Evolutionary conservation across 2,329 filamentous ascomycete species (phyloP).

Genomic region (Rhinocladiella similis): DNA sequence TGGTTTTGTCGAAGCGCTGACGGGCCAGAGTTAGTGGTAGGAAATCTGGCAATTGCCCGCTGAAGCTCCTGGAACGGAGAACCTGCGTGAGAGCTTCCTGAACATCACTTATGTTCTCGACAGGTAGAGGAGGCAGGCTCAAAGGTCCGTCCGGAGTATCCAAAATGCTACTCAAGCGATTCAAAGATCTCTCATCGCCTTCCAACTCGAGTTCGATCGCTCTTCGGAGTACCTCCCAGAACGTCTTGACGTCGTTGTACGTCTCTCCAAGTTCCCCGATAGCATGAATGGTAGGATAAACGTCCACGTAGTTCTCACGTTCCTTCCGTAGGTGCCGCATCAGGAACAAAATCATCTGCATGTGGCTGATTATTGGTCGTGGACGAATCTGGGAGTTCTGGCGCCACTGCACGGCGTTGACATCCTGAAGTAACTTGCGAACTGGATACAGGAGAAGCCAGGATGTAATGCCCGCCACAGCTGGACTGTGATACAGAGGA

Average conservation of each 20-base stretch:
- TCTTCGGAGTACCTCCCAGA: conserved; percentile 55
- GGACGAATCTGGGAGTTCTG: conserved; percentile 48
- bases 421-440: conserved; percentile 54
- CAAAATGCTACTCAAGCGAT: conserved; percentile 47
- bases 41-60: conserved; percentile 45
- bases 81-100: conserved; percentile 33
- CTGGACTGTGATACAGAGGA: conserved; percentile 45
- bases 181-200: conserved; percentile 42
- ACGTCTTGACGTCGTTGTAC: conserved; percentile 55
- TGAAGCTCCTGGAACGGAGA: conserved; percentile 7
- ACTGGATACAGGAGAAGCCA: conserved; percentile 63
- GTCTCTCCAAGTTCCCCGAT: conserved; percentile 44
- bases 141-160: conserved; percentile 37
- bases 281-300: conserved; percentile 42
- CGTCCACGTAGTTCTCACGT: conserved; percentile 40
- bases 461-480: conserved; percentile 57
- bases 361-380: conserved; percentile 51
- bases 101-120: conserved; percentile 39
- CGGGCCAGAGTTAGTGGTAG: conserved; percentile 59
- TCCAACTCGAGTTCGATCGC: conserved; percentile 54
- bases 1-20: conserved; percentile 55
- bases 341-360: conserved; percentile 54
- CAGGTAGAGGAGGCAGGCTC: conserved; percentile 35
- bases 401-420: conserved; percentile 49
- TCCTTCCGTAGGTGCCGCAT: conserved; percentile 47